Percentiles rank a stretch among this genome's conserved stretches.
Evolutionary conservation across 345 rosid genomes (phyloP).

Genomic region (Melastoma malabathricum): DNA sequence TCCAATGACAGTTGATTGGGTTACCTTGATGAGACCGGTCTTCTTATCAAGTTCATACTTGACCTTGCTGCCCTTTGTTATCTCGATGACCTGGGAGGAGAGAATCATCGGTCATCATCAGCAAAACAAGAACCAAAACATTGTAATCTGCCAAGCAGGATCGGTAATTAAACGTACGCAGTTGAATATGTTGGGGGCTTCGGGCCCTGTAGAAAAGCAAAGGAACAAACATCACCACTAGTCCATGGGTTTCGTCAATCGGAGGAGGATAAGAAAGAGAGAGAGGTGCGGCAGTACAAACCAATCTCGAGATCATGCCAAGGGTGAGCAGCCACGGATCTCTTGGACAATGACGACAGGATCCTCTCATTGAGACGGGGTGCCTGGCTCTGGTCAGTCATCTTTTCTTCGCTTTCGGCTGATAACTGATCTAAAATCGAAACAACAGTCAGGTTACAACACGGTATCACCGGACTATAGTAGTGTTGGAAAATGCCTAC

Average conservation of each 20-base stretch:
- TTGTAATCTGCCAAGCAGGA: not conserved
- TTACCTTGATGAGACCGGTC: constrained; percentile 87
- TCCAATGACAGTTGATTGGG: no score
- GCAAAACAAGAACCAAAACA: no score
- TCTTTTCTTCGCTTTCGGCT: constrained; percentile 16
- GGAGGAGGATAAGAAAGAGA: not conserved
- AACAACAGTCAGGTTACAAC: no score
- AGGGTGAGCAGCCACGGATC: constrained; percentile 95
- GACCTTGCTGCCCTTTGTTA: constrained; percentile 94
- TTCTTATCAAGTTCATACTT: constrained; percentile 98
- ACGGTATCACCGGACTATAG: no score
- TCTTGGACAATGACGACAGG: constrained; percentile 75
- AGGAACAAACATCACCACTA: not conserved
- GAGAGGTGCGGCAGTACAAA: constrained; percentile 7
- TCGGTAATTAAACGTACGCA: constrained; percentile 29
- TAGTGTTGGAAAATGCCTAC: no score
- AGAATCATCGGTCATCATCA: no score
- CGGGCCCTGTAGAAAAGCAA: constrained; percentile 55
- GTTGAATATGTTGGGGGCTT: constrained; percentile 64
- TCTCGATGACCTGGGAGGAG: constrained; percentile 72
- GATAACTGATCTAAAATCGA: no score
- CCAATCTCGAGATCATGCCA: constrained; percentile 99
- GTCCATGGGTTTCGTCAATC: not conserved
- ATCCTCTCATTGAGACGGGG: constrained; percentile 93
- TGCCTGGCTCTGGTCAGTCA: constrained; percentile 8